Base-by-base conservation (phyloP, 768 basidiomycete species). In the Russula sp. region DNA sequence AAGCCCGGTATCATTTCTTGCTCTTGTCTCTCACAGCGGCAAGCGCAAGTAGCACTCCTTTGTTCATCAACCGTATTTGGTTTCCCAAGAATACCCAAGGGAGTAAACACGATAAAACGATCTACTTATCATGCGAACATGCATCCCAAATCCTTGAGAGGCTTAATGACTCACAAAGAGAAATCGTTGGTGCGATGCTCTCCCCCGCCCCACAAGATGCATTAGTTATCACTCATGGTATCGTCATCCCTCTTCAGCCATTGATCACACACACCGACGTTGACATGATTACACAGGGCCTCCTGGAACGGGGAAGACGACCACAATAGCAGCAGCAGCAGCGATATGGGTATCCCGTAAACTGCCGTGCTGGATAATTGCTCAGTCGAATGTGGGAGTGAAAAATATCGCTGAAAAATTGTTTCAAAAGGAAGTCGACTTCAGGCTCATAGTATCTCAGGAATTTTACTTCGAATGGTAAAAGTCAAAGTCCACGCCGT, bases 391-490 rank as follows among this genome's bases (percentile, higher is more conserved):
- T 75, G 84, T 92, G 51, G 90, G 87, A 16, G 90, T 92, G 30
- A 90, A 90, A 73, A 92, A 92, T 67, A 92, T 92, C 72, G 90
- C 89, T 40, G 83, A 87, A 70, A 89, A 87, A 73, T 75, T 92
- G 32, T 71, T 79, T 38, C 73, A 78, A 20, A 75, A 80, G 68
- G 76, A 75, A 0, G 79, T 89, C 61, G 69, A 80, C 14, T 92
- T 87, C 83, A 83, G 78, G 62, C 78, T 92, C 32, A 28, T 75
- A 18, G 73, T 75, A 1, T 75, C 74, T 9, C 50, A 64, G 18
- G 74, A 74, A 30, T 75, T 75, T 56, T 63, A 69, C 40, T 62
- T 67, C 20, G 72, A 71, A 50, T 75, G 74, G 74, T 73, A 30
- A n/a, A 71, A 30, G 10, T 32, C 44, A 5, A 54, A 14, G 38